phyloP scores from a whole-genome alignment of 768 basidiomycete genomes.

The Harrya chromipes region DNA sequence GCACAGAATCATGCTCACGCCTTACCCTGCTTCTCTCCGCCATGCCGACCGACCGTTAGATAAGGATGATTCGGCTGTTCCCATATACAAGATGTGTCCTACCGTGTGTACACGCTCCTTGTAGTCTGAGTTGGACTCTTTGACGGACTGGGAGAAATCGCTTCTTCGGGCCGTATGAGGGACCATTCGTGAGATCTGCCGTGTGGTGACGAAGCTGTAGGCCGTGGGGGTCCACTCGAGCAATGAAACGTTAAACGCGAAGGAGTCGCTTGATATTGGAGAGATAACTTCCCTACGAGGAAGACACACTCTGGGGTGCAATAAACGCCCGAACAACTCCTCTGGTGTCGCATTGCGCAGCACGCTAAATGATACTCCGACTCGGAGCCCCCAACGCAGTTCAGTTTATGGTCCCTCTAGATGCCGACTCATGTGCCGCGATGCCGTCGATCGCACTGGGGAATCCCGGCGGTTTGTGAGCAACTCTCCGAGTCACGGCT shows the following conservation, averaged over 20 bases:
- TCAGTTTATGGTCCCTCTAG: too few relatives aligned
- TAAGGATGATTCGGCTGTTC: slow-evolving; percentile 2
- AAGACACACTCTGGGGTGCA: not conserved
- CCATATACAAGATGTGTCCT: slow-evolving; percentile 30
- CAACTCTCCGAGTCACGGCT: too few relatives aligned
- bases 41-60: not conserved
- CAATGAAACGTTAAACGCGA: not conserved
- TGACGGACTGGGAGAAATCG: slow-evolving; percentile 30
- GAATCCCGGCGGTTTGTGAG: too few relatives aligned
- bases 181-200: slow-evolving; percentile 42
- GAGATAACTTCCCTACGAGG: slow-evolving; percentile 12
- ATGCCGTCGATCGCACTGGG: too few relatives aligned
- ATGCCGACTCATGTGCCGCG: too few relatives aligned
- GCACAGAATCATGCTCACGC: too few relatives aligned
- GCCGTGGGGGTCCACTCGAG: slow-evolving; percentile 33
- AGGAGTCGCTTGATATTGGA: not conserved
- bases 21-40: slow-evolving; percentile 26
- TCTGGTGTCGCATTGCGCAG: too few relatives aligned
- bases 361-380: too few relatives aligned
- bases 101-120: slow-evolving; percentile 24
- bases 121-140: not conserved
- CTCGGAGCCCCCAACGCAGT: too few relatives aligned
- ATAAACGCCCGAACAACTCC: too few relatives aligned
- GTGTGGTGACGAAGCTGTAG: slow-evolving; percentile 46
- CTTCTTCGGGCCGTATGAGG: slow-evolving; percentile 29